Percentiles rank a stretch among this genome's conserved stretches.
Conservation (phyloP, 371 early-diverging fungal genomes). For the Rhizopus microsporus region DNA sequence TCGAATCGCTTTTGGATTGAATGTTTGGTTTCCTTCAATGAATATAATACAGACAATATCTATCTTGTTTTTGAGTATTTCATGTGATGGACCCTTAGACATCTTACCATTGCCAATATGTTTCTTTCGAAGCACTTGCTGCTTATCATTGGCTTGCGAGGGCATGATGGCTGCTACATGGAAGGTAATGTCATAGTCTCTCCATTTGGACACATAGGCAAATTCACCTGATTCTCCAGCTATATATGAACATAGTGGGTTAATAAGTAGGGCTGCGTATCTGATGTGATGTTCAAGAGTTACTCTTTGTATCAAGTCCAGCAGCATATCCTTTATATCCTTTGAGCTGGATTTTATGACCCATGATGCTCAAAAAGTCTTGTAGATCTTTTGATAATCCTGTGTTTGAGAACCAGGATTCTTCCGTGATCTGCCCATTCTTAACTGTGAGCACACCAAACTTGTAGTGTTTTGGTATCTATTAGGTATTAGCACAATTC, state of each 20-base stretch:
- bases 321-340: constrained; percentile 83
- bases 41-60: constrained; percentile 76
- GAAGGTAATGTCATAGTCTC: constrained; percentile 80
- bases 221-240: constrained; percentile 72
- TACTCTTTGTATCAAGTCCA: constrained; percentile 81
- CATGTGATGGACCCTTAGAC: not conserved
- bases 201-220: constrained; percentile 77
- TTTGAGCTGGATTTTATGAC: constrained; percentile 69
- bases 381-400: constrained; percentile 59
- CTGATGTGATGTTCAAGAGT: constrained; percentile 1
- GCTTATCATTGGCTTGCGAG: constrained; percentile 62
- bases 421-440: constrained; percentile 72
- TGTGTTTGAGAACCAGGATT: constrained; percentile 75
- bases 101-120: constrained; percentile 79
- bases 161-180: constrained; percentile 84
- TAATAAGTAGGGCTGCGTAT: too few relatives aligned
- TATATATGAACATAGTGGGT: constrained; percentile 1
- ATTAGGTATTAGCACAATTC: constrained; percentile 6
- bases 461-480: constrained; percentile 76
- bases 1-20: constrained; percentile 64
- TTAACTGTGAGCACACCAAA: constrained; percentile 75
- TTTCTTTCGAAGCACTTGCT: constrained; percentile 80
- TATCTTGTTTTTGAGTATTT: constrained; percentile 9
- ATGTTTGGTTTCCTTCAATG: constrained; percentile 58
- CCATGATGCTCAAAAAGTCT: constrained; percentile 71